Conservation (phyloP, 148 eudicot species). For the Cornus kousa region DNA sequence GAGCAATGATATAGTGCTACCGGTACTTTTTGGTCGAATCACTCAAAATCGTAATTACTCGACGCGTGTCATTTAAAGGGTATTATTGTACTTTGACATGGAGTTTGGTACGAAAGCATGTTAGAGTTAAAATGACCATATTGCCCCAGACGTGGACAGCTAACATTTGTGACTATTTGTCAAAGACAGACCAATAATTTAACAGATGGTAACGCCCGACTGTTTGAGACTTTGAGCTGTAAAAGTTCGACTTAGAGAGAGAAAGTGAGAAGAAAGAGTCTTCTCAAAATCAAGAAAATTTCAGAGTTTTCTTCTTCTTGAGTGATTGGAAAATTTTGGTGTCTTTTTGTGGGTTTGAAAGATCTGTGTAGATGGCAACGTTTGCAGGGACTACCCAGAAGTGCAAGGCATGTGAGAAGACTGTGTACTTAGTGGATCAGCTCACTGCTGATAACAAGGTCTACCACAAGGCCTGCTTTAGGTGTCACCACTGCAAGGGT, state of each 20-base stretch:
- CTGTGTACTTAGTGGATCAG: constrained; percentile 87
- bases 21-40: neutral
- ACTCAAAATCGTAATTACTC: neutral
- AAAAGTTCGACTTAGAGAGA: neutral
- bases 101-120: neutral
- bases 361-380: constrained; percentile 49
- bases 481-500: constrained; percentile 93
- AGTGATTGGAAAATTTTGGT: neutral
- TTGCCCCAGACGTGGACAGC: neutral
- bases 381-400: constrained; percentile 92
- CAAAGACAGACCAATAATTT: neutral
- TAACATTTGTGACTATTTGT: neutral
- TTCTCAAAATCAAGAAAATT: neutral
- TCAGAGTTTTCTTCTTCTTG: neutral
- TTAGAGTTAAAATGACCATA: too few relatives aligned
- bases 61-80: neutral
- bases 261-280: neutral
- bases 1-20: neutral
- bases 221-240: too few relatives aligned
- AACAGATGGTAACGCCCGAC: neutral
- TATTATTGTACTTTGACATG: neutral
- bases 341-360: neutral
- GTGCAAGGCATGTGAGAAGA: constrained; percentile 90
- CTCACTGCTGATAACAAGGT: constrained; percentile 81
- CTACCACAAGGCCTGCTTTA: constrained; percentile 82